phyloP scores from a whole-genome alignment of 257 asterid species.

The Nicotiana tomentosiformis region DNA sequence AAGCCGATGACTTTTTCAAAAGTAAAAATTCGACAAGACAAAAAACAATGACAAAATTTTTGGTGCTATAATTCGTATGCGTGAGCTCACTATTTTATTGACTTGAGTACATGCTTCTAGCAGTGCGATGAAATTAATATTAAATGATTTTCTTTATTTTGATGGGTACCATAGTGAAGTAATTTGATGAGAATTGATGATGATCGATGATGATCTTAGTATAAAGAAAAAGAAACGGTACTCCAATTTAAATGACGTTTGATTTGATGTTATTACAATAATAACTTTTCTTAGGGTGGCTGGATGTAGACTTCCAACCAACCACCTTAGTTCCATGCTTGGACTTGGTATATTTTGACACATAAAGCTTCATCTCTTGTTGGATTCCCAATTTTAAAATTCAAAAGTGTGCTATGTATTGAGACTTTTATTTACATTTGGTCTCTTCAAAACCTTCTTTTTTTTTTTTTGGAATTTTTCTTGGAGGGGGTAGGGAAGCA shows the following conservation, averaged over 20 bases:
- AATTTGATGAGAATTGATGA: not conserved
- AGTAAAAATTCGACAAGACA: not conserved
- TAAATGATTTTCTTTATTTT: not conserved
- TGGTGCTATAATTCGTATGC: not conserved
- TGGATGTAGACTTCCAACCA: constrained; percentile 7
- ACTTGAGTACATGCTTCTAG: not conserved
- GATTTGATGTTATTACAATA: not conserved
- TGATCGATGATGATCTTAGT: not conserved
- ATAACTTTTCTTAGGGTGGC: not conserved
- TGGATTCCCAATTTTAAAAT: not conserved
- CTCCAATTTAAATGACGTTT: not conserved
- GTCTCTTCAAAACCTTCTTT: not conserved
- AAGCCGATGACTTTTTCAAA: not conserved
- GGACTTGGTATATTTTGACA: not conserved
- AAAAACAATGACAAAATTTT: not conserved
- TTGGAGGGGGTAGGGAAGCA: not conserved
- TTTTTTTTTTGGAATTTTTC: not conserved
- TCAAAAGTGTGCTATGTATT: not conserved
- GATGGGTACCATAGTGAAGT: not conserved
- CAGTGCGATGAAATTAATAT: not conserved
- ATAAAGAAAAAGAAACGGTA: not conserved
- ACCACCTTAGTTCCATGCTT: not conserved
- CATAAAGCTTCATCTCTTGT: not conserved
- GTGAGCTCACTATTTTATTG: not conserved
- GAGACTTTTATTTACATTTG: not conserved